Evolutionary conservation across 1,284 basidiomycete species (phyloP).

Genomic region (Puccinia hordei): DNA sequence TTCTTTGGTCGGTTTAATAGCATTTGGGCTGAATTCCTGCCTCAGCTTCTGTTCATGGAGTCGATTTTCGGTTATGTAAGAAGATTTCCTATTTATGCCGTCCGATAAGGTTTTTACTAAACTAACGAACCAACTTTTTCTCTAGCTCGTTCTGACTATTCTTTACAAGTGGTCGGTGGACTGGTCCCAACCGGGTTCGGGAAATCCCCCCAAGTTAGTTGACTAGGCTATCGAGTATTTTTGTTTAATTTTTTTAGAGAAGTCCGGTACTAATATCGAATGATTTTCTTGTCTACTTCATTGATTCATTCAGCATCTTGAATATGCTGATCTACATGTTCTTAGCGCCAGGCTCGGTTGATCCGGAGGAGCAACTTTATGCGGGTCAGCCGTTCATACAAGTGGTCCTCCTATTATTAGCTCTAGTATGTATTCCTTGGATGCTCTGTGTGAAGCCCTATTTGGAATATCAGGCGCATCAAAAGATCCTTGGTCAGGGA

Average conservation of each 20-base stretch:
- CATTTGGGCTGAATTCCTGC: constrained; percentile 49
- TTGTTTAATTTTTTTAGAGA: constrained; percentile 57
- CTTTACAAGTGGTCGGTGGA: constrained; percentile 43
- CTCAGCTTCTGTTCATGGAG: constrained; percentile 49
- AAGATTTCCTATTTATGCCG: too few species aligned
- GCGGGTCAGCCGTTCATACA: constrained; percentile 85
- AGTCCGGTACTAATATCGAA: constrained; percentile 59
- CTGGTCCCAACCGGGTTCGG: constrained; percentile 31
- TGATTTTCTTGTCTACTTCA: too few species aligned
- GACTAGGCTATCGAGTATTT: too few species aligned
- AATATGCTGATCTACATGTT: constrained; percentile 60
- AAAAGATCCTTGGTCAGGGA: constrained; percentile 78
- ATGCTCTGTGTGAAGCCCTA: constrained; percentile 94
- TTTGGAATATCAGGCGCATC: constrained; percentile 84
- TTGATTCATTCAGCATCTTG: too few species aligned
- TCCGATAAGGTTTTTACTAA: too few species aligned
- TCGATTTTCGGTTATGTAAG: constrained; percentile 45
- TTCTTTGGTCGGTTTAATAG: constrained; percentile 36
- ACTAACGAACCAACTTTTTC: neutral
- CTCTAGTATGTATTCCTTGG: constrained; percentile 90
- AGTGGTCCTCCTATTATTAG: constrained; percentile 75
- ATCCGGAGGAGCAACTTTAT: constrained; percentile 74
- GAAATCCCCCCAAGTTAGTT: constrained; percentile 51
- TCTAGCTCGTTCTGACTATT: constrained; percentile 28
- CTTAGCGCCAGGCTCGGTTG: constrained; percentile 63